Evolutionary conservation across 1,284 basidiomycete genomes (phyloP).

Genomic region (Schizopora paradoxa): DNA sequence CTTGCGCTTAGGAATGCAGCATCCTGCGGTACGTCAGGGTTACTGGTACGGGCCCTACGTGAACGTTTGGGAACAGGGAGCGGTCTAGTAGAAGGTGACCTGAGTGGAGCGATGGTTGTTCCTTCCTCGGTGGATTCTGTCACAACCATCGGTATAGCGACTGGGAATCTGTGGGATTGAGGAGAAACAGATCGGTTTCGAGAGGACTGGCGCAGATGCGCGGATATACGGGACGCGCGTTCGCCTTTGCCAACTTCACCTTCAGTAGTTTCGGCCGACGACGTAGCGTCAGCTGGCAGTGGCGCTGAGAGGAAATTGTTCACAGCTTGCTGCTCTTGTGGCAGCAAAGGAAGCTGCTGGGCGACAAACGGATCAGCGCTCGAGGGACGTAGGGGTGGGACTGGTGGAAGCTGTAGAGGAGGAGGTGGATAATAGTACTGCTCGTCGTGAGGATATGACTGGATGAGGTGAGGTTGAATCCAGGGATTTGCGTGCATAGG

Average conservation of each 20-base stretch:
- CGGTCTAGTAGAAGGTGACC: constrained; percentile 12
- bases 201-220: constrained; percentile 51
- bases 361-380: constrained; percentile 33
- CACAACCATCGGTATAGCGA: constrained; percentile 20
- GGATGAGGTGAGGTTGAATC: constrained; percentile 26
- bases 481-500: constrained; percentile 5
- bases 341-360: constrained; percentile 24
- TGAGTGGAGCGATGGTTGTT: constrained; percentile 15
- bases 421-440: constrained; percentile 34
- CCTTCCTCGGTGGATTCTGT: background rate
- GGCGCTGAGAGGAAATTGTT: constrained; percentile 2
- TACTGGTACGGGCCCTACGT: constrained; percentile 4
- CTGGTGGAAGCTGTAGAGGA: constrained; percentile 20
- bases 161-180: constrained; percentile 33
- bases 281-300: constrained; percentile 11
- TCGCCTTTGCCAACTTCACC: constrained; percentile 56
- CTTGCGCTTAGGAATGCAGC: constrained; percentile 15
- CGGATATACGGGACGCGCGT: constrained; percentile 50
- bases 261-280: constrained; percentile 24
- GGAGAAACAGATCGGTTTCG: constrained; percentile 60
- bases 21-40: constrained; percentile 11
- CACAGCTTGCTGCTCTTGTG: constrained; percentile 5
- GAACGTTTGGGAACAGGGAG: constrained; percentile 1
- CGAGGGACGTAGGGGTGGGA: constrained; percentile 31
- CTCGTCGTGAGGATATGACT: constrained; percentile 21